Base-by-base conservation (phyloP, 1,139 yeast genomes). In the Nakaseomyces bracarensis region DNA sequence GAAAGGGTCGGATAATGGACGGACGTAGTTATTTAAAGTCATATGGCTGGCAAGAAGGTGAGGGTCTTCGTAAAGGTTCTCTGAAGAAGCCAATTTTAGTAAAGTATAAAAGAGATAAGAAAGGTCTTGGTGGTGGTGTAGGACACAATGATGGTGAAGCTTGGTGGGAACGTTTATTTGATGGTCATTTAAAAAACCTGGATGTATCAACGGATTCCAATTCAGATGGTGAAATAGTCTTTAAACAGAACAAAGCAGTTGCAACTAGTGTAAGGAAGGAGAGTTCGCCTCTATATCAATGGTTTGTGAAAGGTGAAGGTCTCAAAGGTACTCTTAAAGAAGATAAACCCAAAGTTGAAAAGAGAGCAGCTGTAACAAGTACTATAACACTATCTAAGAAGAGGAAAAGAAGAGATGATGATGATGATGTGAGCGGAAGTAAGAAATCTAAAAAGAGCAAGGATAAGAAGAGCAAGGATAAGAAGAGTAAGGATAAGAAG, bases 81-180 rank as follows among this genome's bases (percentile, higher is more conserved):
- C 65, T 91, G 43, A 77, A 73, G 53, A 85, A 79, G 55, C 97
- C 98, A 0, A 78, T 91, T 39, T 65, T 91, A 48, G 96, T 91
- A 38, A 82, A 82, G 52, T 96, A 91, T 57, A 87, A 91, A 65
- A 79, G 79, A 52, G 96, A 91, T 58, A 81, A 79, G 45, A 86
- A 86, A 57, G 98, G 98, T 3, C 69, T 91, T 36, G 69, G 69
- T 4, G 54, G 59, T 35, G 67, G 67, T 3, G 58, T 60, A 8
- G 63, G 63, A 21, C 53, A 53, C 6, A 81, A 75, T 47, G 79
- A 81, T 16, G 50, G 63, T 31, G 96, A 87, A 55, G 82, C 85
- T 41, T 91, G 98, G 98, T 91, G 98, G 98, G 97, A 91, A 52
- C 72, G 82, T 51, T 69, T 89, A 38, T 91, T 91, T 65, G 97